Evolutionary conservation across 2,329 filamentous ascomycete genomes (phyloP), one percentile per base, ranked within the genome.

Genomic region (Colletotrichum spinosum): DNA sequence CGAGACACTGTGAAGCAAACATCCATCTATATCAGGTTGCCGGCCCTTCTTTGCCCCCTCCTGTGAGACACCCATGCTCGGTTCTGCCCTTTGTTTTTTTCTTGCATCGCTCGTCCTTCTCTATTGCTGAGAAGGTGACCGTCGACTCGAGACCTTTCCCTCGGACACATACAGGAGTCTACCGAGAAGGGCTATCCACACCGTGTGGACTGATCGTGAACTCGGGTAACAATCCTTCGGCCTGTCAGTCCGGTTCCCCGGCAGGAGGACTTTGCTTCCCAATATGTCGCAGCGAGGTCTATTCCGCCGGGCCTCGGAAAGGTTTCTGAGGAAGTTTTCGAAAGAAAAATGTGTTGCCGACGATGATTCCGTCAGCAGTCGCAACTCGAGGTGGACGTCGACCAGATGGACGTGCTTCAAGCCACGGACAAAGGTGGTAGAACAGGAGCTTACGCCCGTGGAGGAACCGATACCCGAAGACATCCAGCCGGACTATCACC

Each of bases 1-100:
- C 53, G 58, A 65, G 63, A 62, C 63, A 62, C 37, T 44, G 48
- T 49, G 48, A 49, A 62, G 63, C 58, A 57, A 49, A 48, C 48
- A 65, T 35, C 37, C 57, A 33, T 62, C 42, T 53, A 65, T 57
- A 63, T 62, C 58, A 53, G 46, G 39, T 48, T 55, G 35, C 38
- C 35, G 37, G 39, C 33, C 41, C 38, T 51, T n/a, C 41, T 42
- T 5, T 4, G 17, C 46, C 35, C 42, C 34, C 3, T 35, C 39
- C 6, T 39, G n/a, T 25, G 38, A 46, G 35, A 25, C 37, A 48
- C 41, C 52, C 52, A 17, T 49, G 42, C 33, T 42, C 7, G 34
- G 5, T 51, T 17, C 45, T 41, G 33, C 10, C 1, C 34, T 35
- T n/a, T 41, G 13, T 46, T 2, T 7, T 41, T 8, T 17, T 35